Conservation (phyloP, 2,329 filamentous ascomycete species). For the Dichotomopilus funicola region DNA sequence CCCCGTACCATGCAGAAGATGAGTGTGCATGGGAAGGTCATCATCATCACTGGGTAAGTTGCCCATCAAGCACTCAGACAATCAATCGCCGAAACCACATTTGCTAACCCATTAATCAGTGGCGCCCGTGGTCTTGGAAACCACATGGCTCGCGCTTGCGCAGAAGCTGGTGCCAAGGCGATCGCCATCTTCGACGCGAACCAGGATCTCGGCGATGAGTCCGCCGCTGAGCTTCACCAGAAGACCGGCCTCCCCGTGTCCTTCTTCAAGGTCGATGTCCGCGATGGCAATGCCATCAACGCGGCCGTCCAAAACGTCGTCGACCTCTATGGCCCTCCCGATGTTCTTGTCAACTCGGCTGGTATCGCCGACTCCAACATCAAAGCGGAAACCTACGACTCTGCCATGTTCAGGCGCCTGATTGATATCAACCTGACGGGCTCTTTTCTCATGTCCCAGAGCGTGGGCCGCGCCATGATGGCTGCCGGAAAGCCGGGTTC, state of each 20-base stretch:
- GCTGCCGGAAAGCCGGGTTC: constrained; percentile 62
- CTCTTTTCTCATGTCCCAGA: constrained; percentile 69
- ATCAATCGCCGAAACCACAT: constrained; percentile 23
- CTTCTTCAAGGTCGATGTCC: constrained; percentile 75
- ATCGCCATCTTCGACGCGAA: constrained; percentile 73
- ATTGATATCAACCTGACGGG: constrained; percentile 80
- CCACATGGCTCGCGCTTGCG: constrained; percentile 71
- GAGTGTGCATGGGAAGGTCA: constrained; percentile 62
- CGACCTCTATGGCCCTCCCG: constrained; percentile 59
- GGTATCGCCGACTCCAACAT: constrained; percentile 81
- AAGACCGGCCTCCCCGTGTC: constrained; percentile 67
- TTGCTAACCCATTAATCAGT: constrained; percentile 32
- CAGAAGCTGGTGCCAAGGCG: constrained; percentile 67
- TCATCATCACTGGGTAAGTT: constrained; percentile 63
- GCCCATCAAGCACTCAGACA: background rate
- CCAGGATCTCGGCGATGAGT: constrained; percentile 64
- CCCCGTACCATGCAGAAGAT: constrained; percentile 63
- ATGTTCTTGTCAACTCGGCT: constrained; percentile 73
- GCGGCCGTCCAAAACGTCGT: constrained; percentile 61
- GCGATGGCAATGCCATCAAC: constrained; percentile 63
- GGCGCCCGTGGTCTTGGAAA: constrained; percentile 72
- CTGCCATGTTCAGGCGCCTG: constrained; percentile 68
- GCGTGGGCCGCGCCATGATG: constrained; percentile 69
- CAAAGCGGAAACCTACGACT: constrained; percentile 70
- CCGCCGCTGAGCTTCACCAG: constrained; percentile 62